Base-by-base conservation (phyloP, 495 filamentous ascomycete species). In the Lineolata rhizophorae region DNA sequence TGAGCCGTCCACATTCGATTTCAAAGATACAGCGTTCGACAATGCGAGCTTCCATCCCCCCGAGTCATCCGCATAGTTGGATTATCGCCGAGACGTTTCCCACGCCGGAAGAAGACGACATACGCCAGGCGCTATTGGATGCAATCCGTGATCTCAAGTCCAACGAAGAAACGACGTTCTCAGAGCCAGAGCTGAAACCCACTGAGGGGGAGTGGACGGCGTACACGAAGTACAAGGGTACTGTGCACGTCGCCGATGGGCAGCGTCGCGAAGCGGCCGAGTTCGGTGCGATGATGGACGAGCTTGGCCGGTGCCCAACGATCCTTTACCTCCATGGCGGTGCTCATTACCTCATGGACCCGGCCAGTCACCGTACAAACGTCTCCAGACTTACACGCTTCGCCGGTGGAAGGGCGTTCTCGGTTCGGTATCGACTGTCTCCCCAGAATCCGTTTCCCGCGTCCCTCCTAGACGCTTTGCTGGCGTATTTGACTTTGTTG, bases 191-290 rank as follows among this genome's bases (percentile, higher is more conserved):
- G 0, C 47, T 72, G 1, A 47, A 47, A 0, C 54, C 67, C 3
- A 67, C 84, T 1, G 74, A 79, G 42, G 85, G 70, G 2, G 85
- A 95, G 48, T 95, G 84, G 85, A 79, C 78, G 4, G 81, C 76
- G 0, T 71, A 73, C 47, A n/a, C n/a, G n/a, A 62, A 78, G 20
- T 51, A 53, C 4, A 62, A 54, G 12, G 76, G 67, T 14, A 55
- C 55, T 8, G 55, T 62, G 30, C 58, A 70, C 12, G 56, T 59
- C 3, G 52, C 52, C 5, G 57, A 62, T 31, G 70, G 70, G 0
- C 55, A 60, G 3, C 58, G 79, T 18, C 60, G 69, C 1, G 76
- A 92, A 41, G 53, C 58, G 31, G 61, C 72, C 39, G 81, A 79
- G 44, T 94, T 81, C 49, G 53, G 53, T 30, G 59, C 62, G 30